phyloP scores from a whole-genome alignment of 2,329 filamentous ascomycete genomes.

The Zasmidium citrigriseum region DNA sequence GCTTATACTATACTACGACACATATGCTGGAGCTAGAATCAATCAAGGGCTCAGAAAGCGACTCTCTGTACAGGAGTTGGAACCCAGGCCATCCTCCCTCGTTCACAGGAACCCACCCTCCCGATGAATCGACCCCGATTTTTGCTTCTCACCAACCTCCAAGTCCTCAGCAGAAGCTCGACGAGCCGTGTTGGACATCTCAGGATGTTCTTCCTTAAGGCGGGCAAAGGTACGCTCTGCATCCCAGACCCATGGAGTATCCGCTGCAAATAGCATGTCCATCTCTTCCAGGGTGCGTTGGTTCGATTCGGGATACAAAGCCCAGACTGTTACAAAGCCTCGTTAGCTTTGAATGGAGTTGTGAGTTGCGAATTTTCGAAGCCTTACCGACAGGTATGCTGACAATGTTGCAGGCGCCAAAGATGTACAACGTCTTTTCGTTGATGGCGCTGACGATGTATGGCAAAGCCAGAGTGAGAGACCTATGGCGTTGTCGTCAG shows the following conservation, averaged over 20 bases:
- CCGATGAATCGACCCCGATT: too few species aligned
- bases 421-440: conserved; percentile 74
- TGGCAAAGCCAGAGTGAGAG: conserved; percentile 38
- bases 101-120: too few species aligned
- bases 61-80: too few species aligned
- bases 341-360: too few species aligned
- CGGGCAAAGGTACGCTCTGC: conserved; percentile 64
- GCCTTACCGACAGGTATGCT: conserved; percentile 59
- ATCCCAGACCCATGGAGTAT: conserved; percentile 71
- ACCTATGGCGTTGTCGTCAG: too few species aligned
- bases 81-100: too few species aligned
- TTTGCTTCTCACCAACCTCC: conserved; percentile 15
- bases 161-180: conserved; percentile 27
- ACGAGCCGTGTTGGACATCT: conserved; percentile 30
- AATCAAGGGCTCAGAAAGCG: too few species aligned
- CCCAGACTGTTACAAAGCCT: conserved; percentile 68
- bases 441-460: conserved; percentile 64
- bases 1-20: too few species aligned
- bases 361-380: too few species aligned
- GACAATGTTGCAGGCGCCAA: conserved; percentile 66
- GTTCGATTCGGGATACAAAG: conserved; percentile 70
- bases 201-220: conserved; percentile 62
- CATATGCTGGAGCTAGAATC: too few species aligned
- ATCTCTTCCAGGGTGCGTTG: conserved; percentile 75
- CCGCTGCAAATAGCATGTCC: conserved; percentile 68